Percentiles rank a stretch among this genome's conserved stretches.
These are phyloP conservation scores for Neurospora sublineolata DNA, from an alignment of 495 filamentous ascomycete species.

Conservation along the genomic window DNA sequence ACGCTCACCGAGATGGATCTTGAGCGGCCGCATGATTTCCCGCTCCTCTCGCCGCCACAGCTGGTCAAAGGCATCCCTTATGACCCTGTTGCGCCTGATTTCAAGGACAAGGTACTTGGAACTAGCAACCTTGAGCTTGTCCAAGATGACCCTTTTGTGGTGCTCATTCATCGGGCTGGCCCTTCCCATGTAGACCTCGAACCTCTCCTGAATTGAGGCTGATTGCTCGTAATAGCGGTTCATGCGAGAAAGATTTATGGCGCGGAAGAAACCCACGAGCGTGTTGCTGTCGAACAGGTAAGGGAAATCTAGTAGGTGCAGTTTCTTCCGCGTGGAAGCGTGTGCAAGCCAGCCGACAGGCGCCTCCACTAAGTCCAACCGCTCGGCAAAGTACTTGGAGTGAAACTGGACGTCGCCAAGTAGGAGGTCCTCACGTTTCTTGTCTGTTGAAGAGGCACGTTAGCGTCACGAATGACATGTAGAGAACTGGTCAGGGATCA, in stretches of 20 bases:
- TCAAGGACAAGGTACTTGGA: conserved; percentile 66
- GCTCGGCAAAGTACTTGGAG: conserved; percentile 62
- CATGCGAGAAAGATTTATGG: conserved; percentile 81
- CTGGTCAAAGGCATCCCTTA: conserved; percentile 74
- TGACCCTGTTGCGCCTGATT: conserved; percentile 56
- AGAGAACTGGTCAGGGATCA: not conserved
- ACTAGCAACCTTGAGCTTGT: conserved; percentile 51
- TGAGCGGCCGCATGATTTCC: conserved; percentile 74
- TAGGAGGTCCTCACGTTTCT: conserved; percentile 49
- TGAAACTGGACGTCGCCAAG: conserved; percentile 58
- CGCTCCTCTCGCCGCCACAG: conserved; percentile 75
- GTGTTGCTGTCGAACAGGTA: conserved; percentile 66
- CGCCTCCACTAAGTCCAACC: conserved; percentile 64
- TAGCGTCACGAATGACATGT: not conserved
- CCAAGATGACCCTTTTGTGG: conserved; percentile 39
- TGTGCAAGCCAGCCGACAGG: conserved; percentile 62
- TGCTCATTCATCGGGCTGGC: conserved; percentile 31
- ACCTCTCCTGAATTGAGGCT: conserved; percentile 48
- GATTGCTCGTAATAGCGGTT: conserved; percentile 61
- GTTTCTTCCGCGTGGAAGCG: conserved; percentile 43
- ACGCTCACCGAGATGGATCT: conserved; percentile 71
- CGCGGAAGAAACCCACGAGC: conserved; percentile 73
- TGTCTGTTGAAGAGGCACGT: conserved; percentile 29
- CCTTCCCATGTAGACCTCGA: conserved; percentile 45
- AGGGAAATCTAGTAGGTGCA: conserved; percentile 70